Base-by-base conservation (phyloP, 441 rosid species). In the Aquilaria agallochum region DNA sequence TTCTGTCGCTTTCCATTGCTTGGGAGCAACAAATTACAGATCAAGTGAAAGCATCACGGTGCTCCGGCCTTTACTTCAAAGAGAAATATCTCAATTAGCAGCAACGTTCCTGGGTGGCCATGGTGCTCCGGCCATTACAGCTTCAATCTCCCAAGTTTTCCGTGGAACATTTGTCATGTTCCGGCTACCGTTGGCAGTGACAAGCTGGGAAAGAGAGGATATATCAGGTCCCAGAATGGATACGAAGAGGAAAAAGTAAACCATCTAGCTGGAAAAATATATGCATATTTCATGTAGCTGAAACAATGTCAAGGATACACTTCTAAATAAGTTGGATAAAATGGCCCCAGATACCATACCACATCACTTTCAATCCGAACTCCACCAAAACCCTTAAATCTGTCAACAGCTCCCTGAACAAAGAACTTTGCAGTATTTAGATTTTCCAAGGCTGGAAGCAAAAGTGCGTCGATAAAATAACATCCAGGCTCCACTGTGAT, bases 401-500 rank as follows among this genome's bases (percentile, higher is more conserved):
- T 83, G 54, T 64, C 76, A 33, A 89, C 63, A 44, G 50, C 72
- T 69, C 84, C 88, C 32, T 52, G 67, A 57, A 84, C 83, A 74
- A 90, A 89, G 77, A 90, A 89, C 77, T 80, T 81, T 0, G 84
- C 77, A 64, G 90, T 89, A 36, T 36, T 78, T 31, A 77, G 45
- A 50, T 63, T 73, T 45, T 80, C 83, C 80, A 85, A 73, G 70
- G 97, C 97, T 6, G 93, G 95, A 59, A 51, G 58, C 77, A 89
- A 72, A 63, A 94, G 68, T 56, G 94, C 96, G 73, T 87, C 89
- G 31, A 90, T 94, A 75, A 94, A 90, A 74, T 90, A 94, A 77
- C 98, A 94, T 56, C 96, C 97, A 34, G 97, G 98, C 81, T 94
- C 98, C 80, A 90, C 98, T 7, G 98, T 90, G 59, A 90, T 90